phyloP scores from a whole-genome alignment of 2,329 filamentous ascomycete genomes.

The Teratosphaeria gauchensis region DNA sequence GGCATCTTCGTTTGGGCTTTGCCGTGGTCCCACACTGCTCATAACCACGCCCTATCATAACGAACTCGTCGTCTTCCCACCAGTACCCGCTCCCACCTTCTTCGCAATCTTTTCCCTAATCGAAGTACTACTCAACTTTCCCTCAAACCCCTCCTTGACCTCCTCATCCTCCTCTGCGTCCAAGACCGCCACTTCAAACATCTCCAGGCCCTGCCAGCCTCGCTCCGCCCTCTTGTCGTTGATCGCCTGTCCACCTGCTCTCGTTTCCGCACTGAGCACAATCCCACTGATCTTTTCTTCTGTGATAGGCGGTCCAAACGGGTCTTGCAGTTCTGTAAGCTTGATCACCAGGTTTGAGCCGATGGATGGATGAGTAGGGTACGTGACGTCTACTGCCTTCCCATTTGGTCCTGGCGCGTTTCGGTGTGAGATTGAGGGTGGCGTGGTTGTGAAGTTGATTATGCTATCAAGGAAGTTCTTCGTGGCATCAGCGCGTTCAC shows the following conservation, averaged over 20 bases:
- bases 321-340: slow-evolving; percentile 77
- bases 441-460: slow-evolving; percentile 42
- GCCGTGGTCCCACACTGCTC: too few relatives aligned
- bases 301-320: slow-evolving; percentile 83
- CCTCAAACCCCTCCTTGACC: slow-evolving; percentile 53
- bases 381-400: slow-evolving; percentile 45
- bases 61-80: neutral
- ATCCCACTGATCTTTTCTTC: slow-evolving; percentile 68
- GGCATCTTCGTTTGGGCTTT: too few relatives aligned
- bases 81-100: neutral
- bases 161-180: slow-evolving; percentile 44
- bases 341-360: slow-evolving; percentile 52
- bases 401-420: slow-evolving; percentile 39
- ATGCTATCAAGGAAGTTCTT: slow-evolving; percentile 60
- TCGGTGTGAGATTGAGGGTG: slow-evolving; percentile 29
- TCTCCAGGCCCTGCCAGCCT: slow-evolving; percentile 64
- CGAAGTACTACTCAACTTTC: slow-evolving; percentile 86
- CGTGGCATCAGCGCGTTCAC: slow-evolving; percentile 57
- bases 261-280: slow-evolving; percentile 81
- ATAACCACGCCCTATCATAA: neutral
- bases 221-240: slow-evolving; percentile 71
- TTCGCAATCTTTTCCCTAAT: slow-evolving; percentile 41
- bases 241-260: slow-evolving; percentile 71
- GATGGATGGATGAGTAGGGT: slow-evolving; percentile 36
- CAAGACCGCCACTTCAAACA: slow-evolving; percentile 85